Conservation (phyloP, 2,329 filamentous ascomycete species). For the Penicillium crustosum region DNA sequence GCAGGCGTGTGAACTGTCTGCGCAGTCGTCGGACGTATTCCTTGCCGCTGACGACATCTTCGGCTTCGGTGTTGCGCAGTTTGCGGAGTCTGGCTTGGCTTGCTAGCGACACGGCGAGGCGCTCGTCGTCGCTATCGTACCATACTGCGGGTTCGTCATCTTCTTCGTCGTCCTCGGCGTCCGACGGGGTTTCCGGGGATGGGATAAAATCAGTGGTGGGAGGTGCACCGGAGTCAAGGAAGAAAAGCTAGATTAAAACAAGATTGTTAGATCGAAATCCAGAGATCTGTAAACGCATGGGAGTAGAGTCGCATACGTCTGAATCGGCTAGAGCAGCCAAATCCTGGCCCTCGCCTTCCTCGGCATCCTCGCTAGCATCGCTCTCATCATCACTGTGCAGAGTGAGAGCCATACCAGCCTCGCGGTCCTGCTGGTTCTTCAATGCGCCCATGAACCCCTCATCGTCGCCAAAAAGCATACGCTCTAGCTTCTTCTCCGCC, state of each 20-base stretch:
- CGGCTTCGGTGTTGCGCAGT: conserved; percentile 73
- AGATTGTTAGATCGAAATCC: conserved; percentile 6
- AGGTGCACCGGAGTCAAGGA: conserved; percentile 67
- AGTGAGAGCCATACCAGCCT: conserved; percentile 40
- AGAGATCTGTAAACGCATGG: background rate
- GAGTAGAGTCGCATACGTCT: conserved; percentile 52
- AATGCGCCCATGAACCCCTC: conserved; percentile 77
- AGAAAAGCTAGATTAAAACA: conserved; percentile 61
- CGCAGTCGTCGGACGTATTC: conserved; percentile 82
- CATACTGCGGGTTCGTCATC: conserved; percentile 55
- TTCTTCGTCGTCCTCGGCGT: conserved; percentile 35
- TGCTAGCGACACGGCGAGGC: conserved; percentile 78
- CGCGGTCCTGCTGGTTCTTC: conserved; percentile 55
- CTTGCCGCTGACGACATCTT: conserved; percentile 81
- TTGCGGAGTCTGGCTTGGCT: conserved; percentile 75
- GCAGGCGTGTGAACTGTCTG: conserved; percentile 67
- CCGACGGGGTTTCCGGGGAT: conserved; percentile 40
- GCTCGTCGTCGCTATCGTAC: conserved; percentile 95
- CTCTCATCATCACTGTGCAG: conserved; percentile 33
- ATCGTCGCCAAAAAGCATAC: conserved; percentile 82
- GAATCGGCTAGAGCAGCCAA: conserved; percentile 71
- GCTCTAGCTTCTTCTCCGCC: conserved; percentile 81
- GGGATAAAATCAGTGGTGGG: conserved; percentile 32
- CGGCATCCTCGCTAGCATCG: conserved; percentile 25
- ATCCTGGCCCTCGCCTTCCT: conserved; percentile 45